These are phyloP conservation scores for Colletotrichum tofieldiae DNA, from an alignment of 2,329 filamentous ascomycete species.

Conservation along the genomic window DNA sequence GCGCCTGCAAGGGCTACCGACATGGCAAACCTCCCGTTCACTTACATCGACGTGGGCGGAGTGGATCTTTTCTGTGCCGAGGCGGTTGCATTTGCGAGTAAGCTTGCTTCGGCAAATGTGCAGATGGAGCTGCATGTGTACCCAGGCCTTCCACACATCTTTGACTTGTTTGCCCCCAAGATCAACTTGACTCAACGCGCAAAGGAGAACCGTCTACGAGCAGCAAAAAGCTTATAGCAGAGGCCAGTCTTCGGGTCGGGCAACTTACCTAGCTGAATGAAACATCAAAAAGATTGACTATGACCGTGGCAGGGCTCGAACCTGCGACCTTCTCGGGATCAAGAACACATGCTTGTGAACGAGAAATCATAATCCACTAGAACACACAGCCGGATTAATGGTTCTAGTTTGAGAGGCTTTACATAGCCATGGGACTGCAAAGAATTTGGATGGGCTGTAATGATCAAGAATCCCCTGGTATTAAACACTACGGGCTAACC, in stretches of 20 bases:
- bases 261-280: not conserved
- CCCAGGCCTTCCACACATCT: conserved; percentile 57
- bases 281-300: too few relatives aligned
- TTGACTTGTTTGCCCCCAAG: conserved; percentile 47
- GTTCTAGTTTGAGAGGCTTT: too few relatives aligned
- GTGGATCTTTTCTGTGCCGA: conserved; percentile 58
- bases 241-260: not conserved
- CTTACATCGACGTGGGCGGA: conserved; percentile 57
- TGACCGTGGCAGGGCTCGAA: conserved; percentile 14
- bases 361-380: not conserved
- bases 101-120: conserved; percentile 52
- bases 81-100: conserved; percentile 50
- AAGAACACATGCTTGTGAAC: not conserved
- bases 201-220: conserved; percentile 16
- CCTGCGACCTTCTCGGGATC: not conserved
- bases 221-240: conserved; percentile 5
- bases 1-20: conserved; percentile 46
- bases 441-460: too few relatives aligned
- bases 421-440: too few relatives aligned
- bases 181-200: conserved; percentile 19
- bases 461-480: too few relatives aligned
- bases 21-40: conserved; percentile 51
- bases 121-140: conserved; percentile 59
- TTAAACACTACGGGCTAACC: too few relatives aligned
- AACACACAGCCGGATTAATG: too few relatives aligned